Evolutionary conservation across 2,329 filamentous ascomycete genomes (phyloP).

Genomic region (Aspergillus tamarii): DNA sequence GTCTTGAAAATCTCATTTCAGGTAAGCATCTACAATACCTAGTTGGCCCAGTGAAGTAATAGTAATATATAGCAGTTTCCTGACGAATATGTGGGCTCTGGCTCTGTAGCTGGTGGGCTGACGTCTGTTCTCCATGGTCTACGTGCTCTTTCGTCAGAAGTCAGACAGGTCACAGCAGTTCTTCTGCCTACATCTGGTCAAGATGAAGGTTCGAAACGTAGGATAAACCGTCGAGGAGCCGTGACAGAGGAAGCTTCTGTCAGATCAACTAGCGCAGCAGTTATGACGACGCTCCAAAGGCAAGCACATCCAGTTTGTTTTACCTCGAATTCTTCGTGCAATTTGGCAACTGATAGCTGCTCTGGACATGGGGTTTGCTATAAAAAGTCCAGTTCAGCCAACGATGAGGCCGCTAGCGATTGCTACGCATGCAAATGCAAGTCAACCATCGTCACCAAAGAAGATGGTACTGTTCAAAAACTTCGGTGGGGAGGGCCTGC

Average conservation of each 20-base stretch:
- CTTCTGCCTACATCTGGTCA: slow-evolving; percentile 48
- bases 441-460: slow-evolving; percentile 55
- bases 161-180: slow-evolving; percentile 61
- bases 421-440: slow-evolving; percentile 83
- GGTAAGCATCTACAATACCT: slow-evolving; percentile 27
- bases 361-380: slow-evolving; percentile 79
- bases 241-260: slow-evolving; percentile 4
- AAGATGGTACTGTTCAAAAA: slow-evolving; percentile 59
- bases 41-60: slow-evolving; percentile 14
- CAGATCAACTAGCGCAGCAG: slow-evolving; percentile 4
- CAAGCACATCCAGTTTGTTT: slow-evolving; percentile 68
- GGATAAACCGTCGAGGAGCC: slow-evolving; percentile 5
- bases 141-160: slow-evolving; percentile 51
- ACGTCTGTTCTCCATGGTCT: slow-evolving; percentile 51
- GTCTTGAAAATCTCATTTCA: slow-evolving; percentile 36
- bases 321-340: slow-evolving; percentile 68
- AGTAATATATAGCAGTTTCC: slow-evolving; percentile 22
- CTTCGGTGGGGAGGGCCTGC: slow-evolving; percentile 81
- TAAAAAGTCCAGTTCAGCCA: slow-evolving; percentile 61
- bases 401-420: slow-evolving; percentile 42
- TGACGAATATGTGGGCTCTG: slow-evolving; percentile 11
- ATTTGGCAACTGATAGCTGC: slow-evolving; percentile 73
- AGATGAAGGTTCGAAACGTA: slow-evolving; percentile 1
- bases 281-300: not conserved
- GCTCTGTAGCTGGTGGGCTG: slow-evolving; percentile 48